Conservation (phyloP, 805 yeast species). For the Metschnikowia cerradonensis region DNA sequence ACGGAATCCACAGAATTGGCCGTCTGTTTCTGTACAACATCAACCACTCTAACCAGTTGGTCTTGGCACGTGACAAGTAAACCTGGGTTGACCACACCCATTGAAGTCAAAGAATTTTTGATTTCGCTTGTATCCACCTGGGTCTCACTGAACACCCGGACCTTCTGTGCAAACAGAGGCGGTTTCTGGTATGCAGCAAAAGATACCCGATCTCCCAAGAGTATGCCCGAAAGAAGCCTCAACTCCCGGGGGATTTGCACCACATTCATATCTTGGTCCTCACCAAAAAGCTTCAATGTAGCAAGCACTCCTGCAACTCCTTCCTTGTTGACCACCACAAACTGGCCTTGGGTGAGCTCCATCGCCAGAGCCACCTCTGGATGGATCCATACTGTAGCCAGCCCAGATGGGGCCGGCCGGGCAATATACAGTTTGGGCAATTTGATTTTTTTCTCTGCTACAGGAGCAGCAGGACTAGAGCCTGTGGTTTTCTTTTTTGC, state of each 20-base stretch:
- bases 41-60: conserved; percentile 23
- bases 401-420: conserved; percentile 26
- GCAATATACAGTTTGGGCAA: conserved; percentile 40
- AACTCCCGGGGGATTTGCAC: conserved; percentile 23
- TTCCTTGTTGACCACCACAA: conserved; percentile 43
- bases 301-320: conserved; percentile 43
- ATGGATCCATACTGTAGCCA: conserved; percentile 38
- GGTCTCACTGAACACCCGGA: conserved; percentile 1
- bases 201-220: conserved; percentile 46
- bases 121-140: not conserved
- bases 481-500: conserved; percentile 22
- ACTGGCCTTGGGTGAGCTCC: conserved; percentile 43
- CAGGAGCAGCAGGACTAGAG: conserved; percentile 16
- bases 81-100: conserved; percentile 62
- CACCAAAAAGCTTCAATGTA: conserved; percentile 34
- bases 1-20: conserved; percentile 9
- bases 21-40: conserved; percentile 23
- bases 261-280: conserved; percentile 30
- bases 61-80: conserved; percentile 25
- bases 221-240: conserved; percentile 34
- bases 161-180: conserved; percentile 33
- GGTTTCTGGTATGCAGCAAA: conserved; percentile 45
- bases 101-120: conserved; percentile 37
- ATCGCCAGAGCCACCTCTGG: conserved; percentile 44
- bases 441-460: conserved; percentile 29